Evolutionary conservation across 139 green algal species (phyloP).

Genomic region (Protoeuglena noctilucae): DNA sequence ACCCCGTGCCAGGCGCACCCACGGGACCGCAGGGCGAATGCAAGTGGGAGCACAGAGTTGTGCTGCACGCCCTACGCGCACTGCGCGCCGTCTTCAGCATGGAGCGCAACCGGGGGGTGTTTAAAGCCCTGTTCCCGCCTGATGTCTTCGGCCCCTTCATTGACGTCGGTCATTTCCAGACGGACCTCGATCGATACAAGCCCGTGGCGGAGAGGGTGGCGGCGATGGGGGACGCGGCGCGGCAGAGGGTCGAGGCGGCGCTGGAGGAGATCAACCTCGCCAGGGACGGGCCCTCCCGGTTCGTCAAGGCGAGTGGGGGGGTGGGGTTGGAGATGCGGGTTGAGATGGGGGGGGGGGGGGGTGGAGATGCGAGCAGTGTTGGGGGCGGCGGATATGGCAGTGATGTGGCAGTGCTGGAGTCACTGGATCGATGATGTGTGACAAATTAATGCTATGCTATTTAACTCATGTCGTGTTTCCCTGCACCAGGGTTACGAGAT

Average conservation of each 20-base stretch:
- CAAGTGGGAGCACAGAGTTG: too few species aligned
- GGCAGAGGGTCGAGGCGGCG: not conserved
- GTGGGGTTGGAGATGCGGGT: too few species aligned
- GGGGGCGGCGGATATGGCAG: too few species aligned
- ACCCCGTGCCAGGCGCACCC: not conserved
- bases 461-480: too few species aligned
- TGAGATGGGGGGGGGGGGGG: too few species aligned
- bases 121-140: constrained; percentile 3
- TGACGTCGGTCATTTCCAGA: constrained; percentile 5
- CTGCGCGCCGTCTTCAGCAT: not conserved
- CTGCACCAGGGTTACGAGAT: constrained; percentile 2
- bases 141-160: constrained; percentile 6
- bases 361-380: too few species aligned
- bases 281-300: not conserved
- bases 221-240: not conserved
- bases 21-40: too few species aligned
- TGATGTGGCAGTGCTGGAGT: too few species aligned
- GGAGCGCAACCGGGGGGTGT: not conserved
- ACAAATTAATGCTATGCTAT: too few species aligned
- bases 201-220: not conserved
- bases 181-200: not conserved
- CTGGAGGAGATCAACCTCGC: constrained; percentile 1
- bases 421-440: too few species aligned
- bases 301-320: too few species aligned
- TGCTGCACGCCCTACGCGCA: too few species aligned